Evolutionary conservation across 1,284 basidiomycete genomes (phyloP), one percentile per base, ranked within the genome.

Genomic region (Apiotrichum sp.): DNA sequence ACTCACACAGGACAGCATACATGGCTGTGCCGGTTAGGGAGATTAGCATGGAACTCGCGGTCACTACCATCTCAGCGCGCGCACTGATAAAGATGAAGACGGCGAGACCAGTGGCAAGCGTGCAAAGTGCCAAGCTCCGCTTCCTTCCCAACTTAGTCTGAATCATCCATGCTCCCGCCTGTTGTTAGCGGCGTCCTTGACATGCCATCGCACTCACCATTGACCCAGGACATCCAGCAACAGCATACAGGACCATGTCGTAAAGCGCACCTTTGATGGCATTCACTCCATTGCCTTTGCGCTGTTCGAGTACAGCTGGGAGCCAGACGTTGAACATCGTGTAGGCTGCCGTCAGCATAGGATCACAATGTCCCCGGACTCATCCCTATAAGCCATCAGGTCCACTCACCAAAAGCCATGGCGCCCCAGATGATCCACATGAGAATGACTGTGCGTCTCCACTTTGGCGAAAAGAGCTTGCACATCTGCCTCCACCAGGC

Each of bases 321-420:
- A 97, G 81, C 74, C 87, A 98, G 11, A 96, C 92, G 69, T 98
- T 98, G 78, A 98, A 98, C 85, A 95, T 95, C 6, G 90, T 97
- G 69, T 85, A 93, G 2, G 86, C 91, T 87, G 68, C 50, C 57
- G 52, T 60, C 48, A 60, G 22, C 22, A 22, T 22, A 22, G 22
- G 22, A 22, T 22, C 22, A 22, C 22, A 22, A 22, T 22, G 22
- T 22, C 22, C 22, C 22, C 22, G 22, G 22, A 22, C 22, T 22
- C 22, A 22, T 22, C 22, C 22, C 22, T 22, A 22, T 22, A 22
- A 22, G 22, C 22, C 22, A 22, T 22, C 22, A 22, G 29, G 6
- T 14, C 32, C 8, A 75, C 86, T 58, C 61, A 89, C 88, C 87
- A 34, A 93, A 78, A 1, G 86, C 82, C 84, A 90, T 88, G 0